Evolutionary conservation across 2,329 filamentous ascomycete genomes (phyloP), one percentile per base, ranked within the genome.

Genomic region (Claviceps paspali): DNA sequence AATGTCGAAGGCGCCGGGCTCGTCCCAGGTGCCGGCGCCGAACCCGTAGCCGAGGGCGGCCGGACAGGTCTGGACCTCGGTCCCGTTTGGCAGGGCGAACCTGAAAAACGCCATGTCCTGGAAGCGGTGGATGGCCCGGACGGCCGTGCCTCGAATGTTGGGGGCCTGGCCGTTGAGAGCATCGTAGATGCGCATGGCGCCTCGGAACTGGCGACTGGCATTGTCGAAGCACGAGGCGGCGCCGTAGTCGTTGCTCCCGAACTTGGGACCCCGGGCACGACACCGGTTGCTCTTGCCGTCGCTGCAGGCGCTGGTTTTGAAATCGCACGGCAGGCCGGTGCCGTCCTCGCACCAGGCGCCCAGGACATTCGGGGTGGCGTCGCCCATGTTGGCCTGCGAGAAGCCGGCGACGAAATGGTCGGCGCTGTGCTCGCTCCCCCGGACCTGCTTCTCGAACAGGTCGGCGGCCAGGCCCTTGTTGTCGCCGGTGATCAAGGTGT

Each of bases 401-500:
- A 94, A 95, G 9, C 85, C 87, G 3, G 86, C 85, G 1, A 94
- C 82, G 48, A 92, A 93, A 9, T 68, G 70, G 1, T 72, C 64
- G 0, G 73, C 67, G 31, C 73, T 76, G 30, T 70, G 73, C 9
- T 62, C 63, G 3, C 59, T 51, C 21, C 69, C 63, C 5, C 61
- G 62, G 39, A 82, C 70, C 29, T 72, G 72, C 47, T 82, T 73
- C 55, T 95, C 87, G 44, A 94, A 82, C 5, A 93, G 65, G 47
- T 79, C 75, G 3, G 85, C 83, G 0, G 87, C 86, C 5, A 94
- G 80, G 5, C 87, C 87, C 61, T 95, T 94, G 64, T 95, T 95
- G 55, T 95, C 87, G 21, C 84, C 87, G 3, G 82, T 79, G 33
- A 92, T 76, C 6, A 93, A 67, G 0, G 85, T 93, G 59, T 93